Percentiles rank a stretch among this genome's conserved stretches.
phyloP scores from a whole-genome alignment of 2,329 filamentous ascomycete genomes.

The Cercospora berteroae region DNA sequence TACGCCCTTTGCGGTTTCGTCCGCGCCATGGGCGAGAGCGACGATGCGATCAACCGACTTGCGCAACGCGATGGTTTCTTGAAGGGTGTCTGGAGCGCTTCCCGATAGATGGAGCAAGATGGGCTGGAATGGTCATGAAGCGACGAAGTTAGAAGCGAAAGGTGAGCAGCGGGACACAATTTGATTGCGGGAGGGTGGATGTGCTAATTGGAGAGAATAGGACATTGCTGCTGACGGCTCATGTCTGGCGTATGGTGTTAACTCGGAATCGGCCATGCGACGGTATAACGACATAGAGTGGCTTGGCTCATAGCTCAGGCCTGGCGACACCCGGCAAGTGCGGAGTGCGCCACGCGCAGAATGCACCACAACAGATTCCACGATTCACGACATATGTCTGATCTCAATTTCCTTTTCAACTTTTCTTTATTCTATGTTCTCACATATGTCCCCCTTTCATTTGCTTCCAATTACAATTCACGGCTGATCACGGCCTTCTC shows the following conservation, averaged over 20 bases:
- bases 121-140: neutral
- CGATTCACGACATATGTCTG: neutral
- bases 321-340: slow-evolving; percentile 10
- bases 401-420: neutral
- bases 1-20: slow-evolving; percentile 98
- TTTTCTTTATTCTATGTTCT: neutral
- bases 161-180: neutral
- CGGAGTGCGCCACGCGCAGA: slow-evolving; percentile 12
- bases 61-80: slow-evolving; percentile 93
- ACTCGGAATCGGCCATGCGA: slow-evolving; percentile 5
- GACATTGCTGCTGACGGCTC: slow-evolving; percentile 16
- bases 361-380: slow-evolving; percentile 8
- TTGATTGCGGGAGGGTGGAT: neutral
- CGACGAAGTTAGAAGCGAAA: neutral
- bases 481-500: slow-evolving; percentile 35
- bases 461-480: neutral
- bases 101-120: slow-evolving; percentile 45
- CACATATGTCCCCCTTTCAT: neutral
- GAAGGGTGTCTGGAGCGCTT: slow-evolving; percentile 92
- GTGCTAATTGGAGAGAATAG: neutral
- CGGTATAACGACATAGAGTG: slow-evolving; percentile 7
- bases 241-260: slow-evolving; percentile 15
- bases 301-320: slow-evolving; percentile 13
- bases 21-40: slow-evolving; percentile 94
- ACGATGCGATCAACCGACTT: slow-evolving; percentile 93